Conservation (phyloP, 2,329 filamentous ascomycete species). For the Neurospora sp. region DNA sequence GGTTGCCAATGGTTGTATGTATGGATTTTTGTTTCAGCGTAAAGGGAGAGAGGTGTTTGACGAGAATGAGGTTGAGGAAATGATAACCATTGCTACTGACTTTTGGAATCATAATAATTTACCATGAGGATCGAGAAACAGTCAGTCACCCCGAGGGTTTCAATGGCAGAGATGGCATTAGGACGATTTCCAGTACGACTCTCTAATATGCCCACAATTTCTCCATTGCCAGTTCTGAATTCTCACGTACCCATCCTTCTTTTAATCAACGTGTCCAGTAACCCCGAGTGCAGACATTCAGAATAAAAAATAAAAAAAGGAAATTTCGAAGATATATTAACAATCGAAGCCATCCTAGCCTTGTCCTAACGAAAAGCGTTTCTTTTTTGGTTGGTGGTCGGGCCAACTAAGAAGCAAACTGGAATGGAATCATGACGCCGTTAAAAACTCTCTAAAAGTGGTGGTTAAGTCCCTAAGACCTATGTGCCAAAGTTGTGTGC, state of each 20-base stretch:
- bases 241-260: not conserved
- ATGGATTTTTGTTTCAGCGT: not conserved
- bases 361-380: not conserved
- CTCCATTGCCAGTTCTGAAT: not conserved
- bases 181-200: not conserved
- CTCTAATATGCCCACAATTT: not conserved
- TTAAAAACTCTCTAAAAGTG: conserved; percentile 1
- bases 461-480: not conserved
- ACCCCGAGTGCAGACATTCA: not conserved
- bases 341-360: not conserved
- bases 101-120: too few relatives aligned
- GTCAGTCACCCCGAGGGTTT: not conserved
- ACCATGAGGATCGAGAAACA: not conserved
- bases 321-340: not conserved
- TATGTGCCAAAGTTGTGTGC: not conserved
- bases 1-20: not conserved
- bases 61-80: not conserved
- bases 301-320: not conserved
- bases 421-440: not conserved
- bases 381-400: not conserved
- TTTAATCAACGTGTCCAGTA: not conserved
- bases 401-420: not conserved
- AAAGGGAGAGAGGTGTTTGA: too few relatives aligned
- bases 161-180: not conserved
- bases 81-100: not conserved